A percentile compares a stretch with the other conserved stretches of the same genome.
These are phyloP conservation scores for Podospora appendiculata DNA, from an alignment of 495 filamentous ascomycete genomes.

Conservation along the genomic window DNA sequence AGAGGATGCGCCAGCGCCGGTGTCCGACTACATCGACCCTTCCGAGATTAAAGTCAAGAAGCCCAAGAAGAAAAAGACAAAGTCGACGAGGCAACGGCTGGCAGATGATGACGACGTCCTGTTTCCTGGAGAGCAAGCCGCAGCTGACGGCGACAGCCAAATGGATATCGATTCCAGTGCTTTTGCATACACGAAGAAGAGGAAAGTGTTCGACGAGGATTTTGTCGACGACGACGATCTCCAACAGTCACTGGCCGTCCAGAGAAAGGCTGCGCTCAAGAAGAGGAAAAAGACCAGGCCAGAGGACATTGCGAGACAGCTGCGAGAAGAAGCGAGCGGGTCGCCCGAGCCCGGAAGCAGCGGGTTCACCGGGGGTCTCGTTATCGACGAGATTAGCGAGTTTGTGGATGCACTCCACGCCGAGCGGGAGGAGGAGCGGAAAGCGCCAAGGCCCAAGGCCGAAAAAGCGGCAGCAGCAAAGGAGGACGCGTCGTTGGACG, in stretches of 20 bases:
- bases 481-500: slow-evolving; percentile 40
- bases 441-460: slow-evolving; percentile 33
- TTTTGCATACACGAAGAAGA: slow-evolving; percentile 46
- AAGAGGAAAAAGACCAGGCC: slow-evolving; percentile 79
- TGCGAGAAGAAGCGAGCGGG: slow-evolving; percentile 57
- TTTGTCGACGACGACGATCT: slow-evolving; percentile 92
- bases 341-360: slow-evolving; percentile 30
- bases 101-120: slow-evolving; percentile 71
- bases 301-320: slow-evolving; percentile 75
- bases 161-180: slow-evolving; percentile 72
- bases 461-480: slow-evolving; percentile 37
- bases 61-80: slow-evolving; percentile 86
- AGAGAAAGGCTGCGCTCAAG: slow-evolving; percentile 75
- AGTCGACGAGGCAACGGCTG: slow-evolving; percentile 60
- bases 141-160: slow-evolving; percentile 35
- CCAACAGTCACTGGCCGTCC: slow-evolving; percentile 72
- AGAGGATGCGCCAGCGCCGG: slow-evolving; percentile 45
- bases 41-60: slow-evolving; percentile 85
- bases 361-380: slow-evolving; percentile 59
- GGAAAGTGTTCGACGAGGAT: slow-evolving; percentile 54
- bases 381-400: slow-evolving; percentile 92
- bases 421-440: slow-evolving; percentile 57
- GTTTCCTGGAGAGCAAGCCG: slow-evolving; percentile 37
- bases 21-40: slow-evolving; percentile 81
- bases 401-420: slow-evolving; percentile 79